These are phyloP conservation scores for Scenedesmus sp. DNA, from an alignment of 163 green algal species.

Conservation along the genomic window DNA sequence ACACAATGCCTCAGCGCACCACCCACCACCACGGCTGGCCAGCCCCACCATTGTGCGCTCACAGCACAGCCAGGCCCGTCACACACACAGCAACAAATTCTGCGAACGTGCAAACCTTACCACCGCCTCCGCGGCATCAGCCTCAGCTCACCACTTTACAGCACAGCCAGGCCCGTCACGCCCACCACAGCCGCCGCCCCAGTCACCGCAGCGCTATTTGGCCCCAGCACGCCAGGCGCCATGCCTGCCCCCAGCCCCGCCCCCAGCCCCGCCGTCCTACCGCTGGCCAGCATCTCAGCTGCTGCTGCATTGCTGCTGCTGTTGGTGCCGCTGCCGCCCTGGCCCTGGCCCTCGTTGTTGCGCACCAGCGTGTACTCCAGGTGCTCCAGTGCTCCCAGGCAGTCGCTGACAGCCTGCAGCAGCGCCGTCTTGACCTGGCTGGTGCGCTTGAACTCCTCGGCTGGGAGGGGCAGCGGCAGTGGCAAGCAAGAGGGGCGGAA, in stretches of 20 bases:
- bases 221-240: background rate
- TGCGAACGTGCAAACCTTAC: too few species aligned
- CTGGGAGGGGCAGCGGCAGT: background rate
- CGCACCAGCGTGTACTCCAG: conserved; percentile 37
- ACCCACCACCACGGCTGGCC: too few species aligned
- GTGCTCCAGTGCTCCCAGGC: conserved; percentile 17
- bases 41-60: too few species aligned
- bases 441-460: conserved; percentile 42
- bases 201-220: background rate
- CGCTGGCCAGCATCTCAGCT: background rate
- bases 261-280: background rate
- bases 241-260: background rate
- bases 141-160: background rate
- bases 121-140: too few species aligned
- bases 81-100: too few species aligned
- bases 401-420: conserved; percentile 12
- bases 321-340: background rate
- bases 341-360: background rate
- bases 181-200: background rate
- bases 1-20: too few species aligned
- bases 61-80: too few species aligned
- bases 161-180: background rate
- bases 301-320: background rate
- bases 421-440: conserved; percentile 42
- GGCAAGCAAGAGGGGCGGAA: background rate